phyloP scores from a whole-genome alignment of 257 asterid species.

The Asclepias syriaca region DNA sequence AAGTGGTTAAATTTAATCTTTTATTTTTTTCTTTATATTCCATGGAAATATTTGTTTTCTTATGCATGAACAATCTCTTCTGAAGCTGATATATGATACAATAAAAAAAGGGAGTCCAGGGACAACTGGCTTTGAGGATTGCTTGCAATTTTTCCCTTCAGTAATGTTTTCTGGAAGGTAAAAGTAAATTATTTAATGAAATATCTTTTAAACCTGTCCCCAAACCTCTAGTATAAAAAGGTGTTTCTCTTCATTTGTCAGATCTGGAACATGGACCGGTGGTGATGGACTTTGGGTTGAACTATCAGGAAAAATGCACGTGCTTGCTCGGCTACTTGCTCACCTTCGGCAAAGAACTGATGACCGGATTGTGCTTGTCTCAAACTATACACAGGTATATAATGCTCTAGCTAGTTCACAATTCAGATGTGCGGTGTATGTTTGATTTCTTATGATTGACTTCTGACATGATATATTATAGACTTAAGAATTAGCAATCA shows the following conservation, averaged over 20 bases:
- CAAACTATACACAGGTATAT: slow-evolving; percentile 92
- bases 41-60: not conserved
- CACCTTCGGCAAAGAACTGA: slow-evolving; percentile 85
- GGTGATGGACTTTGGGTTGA: slow-evolving; percentile 98
- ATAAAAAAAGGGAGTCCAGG: slow-evolving; percentile 86
- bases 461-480: not conserved
- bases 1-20: too few species aligned
- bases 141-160: slow-evolving; percentile 83
- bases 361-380: slow-evolving; percentile 92
- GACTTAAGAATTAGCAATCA: not conserved
- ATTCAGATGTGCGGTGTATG: slow-evolving; percentile 17
- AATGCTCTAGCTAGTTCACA: slow-evolving; percentile 6
- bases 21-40: not conserved
- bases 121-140: slow-evolving; percentile 78
- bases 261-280: slow-evolving; percentile 98
- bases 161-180: slow-evolving; percentile 93
- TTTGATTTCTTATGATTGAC: not conserved
- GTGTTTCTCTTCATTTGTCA: slow-evolving; percentile 21
- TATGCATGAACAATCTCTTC: not conserved
- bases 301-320: slow-evolving; percentile 97
- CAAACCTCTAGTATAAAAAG: not conserved
- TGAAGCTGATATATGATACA: slow-evolving; percentile 85
- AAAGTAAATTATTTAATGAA: not conserved
- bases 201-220: not conserved
- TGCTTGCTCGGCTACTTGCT: slow-evolving; percentile 87